A percentile compares a stretch with the other conserved stretches of the same genome.
Conservation (phyloP, 345 rosid genomes). For the Erodium maritimum region DNA sequence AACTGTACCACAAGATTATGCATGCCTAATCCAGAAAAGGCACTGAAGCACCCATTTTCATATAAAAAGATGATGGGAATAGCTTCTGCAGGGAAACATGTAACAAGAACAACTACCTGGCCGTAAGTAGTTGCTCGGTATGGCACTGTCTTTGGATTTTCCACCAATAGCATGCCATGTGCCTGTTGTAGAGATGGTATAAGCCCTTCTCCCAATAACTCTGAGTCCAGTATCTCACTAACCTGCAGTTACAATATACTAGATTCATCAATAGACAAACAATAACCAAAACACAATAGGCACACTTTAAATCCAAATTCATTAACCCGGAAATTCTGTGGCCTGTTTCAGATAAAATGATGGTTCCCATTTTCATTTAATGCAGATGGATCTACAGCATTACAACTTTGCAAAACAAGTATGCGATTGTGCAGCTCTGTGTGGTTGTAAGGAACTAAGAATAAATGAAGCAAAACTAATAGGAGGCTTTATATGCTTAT, state of each 20-base stretch:
- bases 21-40: neutral
- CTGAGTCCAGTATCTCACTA: conserved; percentile 90
- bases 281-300: neutral
- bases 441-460: neutral
- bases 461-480: neutral
- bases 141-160: conserved; percentile 71
- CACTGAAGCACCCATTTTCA: neutral
- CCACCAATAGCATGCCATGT: conserved; percentile 64
- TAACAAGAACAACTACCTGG: conserved; percentile 35
- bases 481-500: neutral
- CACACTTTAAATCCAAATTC: neutral
- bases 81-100: neutral
- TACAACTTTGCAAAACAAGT: neutral
- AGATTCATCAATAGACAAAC: neutral
- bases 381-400: neutral
- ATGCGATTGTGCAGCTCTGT: neutral
- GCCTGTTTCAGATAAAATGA: neutral
- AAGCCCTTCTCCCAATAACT: conserved; percentile 87
- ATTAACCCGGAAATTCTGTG: neutral
- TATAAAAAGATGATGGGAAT: neutral
- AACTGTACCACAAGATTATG: neutral
- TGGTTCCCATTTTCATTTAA: neutral
- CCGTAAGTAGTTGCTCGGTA: conserved; percentile 68
- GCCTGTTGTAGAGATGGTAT: conserved; percentile 92
- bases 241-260: conserved; percentile 37